Conservation (phyloP, 345 rosid genomes). For the thale cress (Arabidopsis thaliana) region TAIR10.1 NC_003074.8:1118001-1118500, state of each 20-base stretch:
- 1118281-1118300: slow-evolving; percentile 86
- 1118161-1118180: slow-evolving; percentile 14
- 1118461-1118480: slow-evolving; percentile 82
- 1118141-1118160: slow-evolving; percentile 82
- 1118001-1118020: slow-evolving; percentile 89
- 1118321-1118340: slow-evolving; percentile 84
- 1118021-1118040: slow-evolving; percentile 61
- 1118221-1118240: slow-evolving; percentile 37
- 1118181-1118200: slow-evolving; percentile 12
- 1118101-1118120: slow-evolving; percentile 94
- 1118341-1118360: slow-evolving; percentile 86
- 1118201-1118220: slow-evolving; percentile 20
- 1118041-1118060: slow-evolving; percentile 34
- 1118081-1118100: slow-evolving; percentile 65
- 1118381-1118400: slow-evolving; percentile 10
- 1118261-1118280: slow-evolving; percentile 79
- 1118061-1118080: slow-evolving; percentile 22
- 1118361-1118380: not conserved
- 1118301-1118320: slow-evolving; percentile 87
- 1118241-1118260: slow-evolving; percentile 99
- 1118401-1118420: slow-evolving; percentile 21
- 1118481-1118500: slow-evolving; percentile 90
- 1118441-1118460: slow-evolving; percentile 68
- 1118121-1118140: slow-evolving; percentile 86
- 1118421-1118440: slow-evolving; percentile 10